A percentile compares a stretch with the other conserved stretches of the same genome.
Conservation (phyloP, 768 basidiomycete species). For the Xerocomellus chrysenteron region DNA sequence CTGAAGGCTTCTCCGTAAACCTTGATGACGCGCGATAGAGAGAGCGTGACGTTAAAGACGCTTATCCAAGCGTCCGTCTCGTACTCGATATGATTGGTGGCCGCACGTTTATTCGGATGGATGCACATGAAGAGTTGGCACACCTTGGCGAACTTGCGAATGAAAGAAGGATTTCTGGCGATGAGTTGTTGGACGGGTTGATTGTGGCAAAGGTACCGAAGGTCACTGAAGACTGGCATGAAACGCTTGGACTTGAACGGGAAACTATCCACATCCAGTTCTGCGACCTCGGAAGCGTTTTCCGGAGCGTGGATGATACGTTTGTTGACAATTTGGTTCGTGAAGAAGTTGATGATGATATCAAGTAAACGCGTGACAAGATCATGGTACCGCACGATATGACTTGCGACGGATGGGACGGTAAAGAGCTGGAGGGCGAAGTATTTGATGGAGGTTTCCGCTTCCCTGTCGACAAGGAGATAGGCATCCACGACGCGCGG, state of each 20-base stretch:
- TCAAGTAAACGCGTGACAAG: slow-evolving; percentile 75
- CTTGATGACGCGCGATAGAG: slow-evolving; percentile 84
- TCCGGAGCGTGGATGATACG: slow-evolving; percentile 46
- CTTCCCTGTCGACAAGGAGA: slow-evolving; percentile 89
- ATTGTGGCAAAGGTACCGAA: slow-evolving; percentile 83
- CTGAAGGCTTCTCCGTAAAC: slow-evolving; percentile 84
- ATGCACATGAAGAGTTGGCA: slow-evolving; percentile 92
- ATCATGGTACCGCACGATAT: slow-evolving; percentile 71
- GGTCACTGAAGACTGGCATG: slow-evolving; percentile 91
- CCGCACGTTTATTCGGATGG: slow-evolving; percentile 85
- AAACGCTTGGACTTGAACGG: slow-evolving; percentile 95
- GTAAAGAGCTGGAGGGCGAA: slow-evolving; percentile 93
- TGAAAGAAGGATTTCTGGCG: slow-evolving; percentile 61
- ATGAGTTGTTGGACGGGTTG: slow-evolving; percentile 78
- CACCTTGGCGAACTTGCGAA: slow-evolving; percentile 69
- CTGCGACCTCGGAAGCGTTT: slow-evolving; percentile 22
- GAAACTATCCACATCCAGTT: slow-evolving; percentile 76
- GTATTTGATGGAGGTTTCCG: slow-evolving; percentile 93
- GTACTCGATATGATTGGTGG: slow-evolving; percentile 85
- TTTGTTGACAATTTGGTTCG: slow-evolving; percentile 79
- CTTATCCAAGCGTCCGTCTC: slow-evolving; percentile 97
- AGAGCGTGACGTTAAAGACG: slow-evolving; percentile 93
- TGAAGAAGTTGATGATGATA: slow-evolving; percentile 90
- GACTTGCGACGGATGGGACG: slow-evolving; percentile 78
- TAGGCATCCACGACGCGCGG: slow-evolving; percentile 87